Evolutionary conservation across 352 stramenopile species (phyloP).

Genomic region (Pythium phragmiticola): DNA sequence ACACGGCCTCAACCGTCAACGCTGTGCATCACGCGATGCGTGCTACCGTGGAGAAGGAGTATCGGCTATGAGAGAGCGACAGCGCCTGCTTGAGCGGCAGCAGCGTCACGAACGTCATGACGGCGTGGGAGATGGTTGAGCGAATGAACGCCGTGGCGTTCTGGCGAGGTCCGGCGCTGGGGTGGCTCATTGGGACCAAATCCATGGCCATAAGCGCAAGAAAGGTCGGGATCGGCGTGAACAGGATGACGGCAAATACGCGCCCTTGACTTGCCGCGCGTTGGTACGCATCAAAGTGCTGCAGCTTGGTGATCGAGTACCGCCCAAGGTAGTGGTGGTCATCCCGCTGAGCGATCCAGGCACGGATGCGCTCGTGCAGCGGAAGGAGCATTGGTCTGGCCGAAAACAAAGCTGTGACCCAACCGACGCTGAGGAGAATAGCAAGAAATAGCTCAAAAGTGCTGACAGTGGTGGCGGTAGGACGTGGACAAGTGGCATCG

Average conservation of each 20-base stretch:
- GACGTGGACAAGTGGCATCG: too few relatives aligned
- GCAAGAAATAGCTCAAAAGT: too few relatives aligned
- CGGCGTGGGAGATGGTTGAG: slow-evolving; percentile 6
- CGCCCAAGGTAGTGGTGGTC: slow-evolving; percentile 18
- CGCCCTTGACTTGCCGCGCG: slow-evolving; percentile 1
- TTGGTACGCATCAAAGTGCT: slow-evolving; percentile 18
- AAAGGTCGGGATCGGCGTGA: slow-evolving; percentile 16
- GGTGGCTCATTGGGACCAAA: slow-evolving; percentile 13
- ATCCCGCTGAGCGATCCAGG: too few relatives aligned
- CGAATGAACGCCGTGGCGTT: slow-evolving; percentile 17
- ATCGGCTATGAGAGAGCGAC: slow-evolving; percentile 7
- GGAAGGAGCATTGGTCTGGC: not conserved
- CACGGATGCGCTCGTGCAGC: not conserved
- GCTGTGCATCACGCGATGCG: slow-evolving; percentile 1
- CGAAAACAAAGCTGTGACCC: too few relatives aligned
- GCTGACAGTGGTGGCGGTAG: too few relatives aligned
- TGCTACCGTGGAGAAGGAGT: slow-evolving; percentile 10
- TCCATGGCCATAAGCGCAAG: slow-evolving; percentile 14
- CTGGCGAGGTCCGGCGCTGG: not conserved
- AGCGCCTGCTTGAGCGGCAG: slow-evolving; percentile 20
- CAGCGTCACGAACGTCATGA: slow-evolving; percentile 12
- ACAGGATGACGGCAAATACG: slow-evolving; percentile 11
- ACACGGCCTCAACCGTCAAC: not conserved
- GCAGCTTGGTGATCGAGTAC: slow-evolving; percentile 21
- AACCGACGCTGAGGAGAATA: too few relatives aligned